phyloP scores from a whole-genome alignment of 495 filamentous ascomycete species.

The Evansstolkia leycettana region DNA sequence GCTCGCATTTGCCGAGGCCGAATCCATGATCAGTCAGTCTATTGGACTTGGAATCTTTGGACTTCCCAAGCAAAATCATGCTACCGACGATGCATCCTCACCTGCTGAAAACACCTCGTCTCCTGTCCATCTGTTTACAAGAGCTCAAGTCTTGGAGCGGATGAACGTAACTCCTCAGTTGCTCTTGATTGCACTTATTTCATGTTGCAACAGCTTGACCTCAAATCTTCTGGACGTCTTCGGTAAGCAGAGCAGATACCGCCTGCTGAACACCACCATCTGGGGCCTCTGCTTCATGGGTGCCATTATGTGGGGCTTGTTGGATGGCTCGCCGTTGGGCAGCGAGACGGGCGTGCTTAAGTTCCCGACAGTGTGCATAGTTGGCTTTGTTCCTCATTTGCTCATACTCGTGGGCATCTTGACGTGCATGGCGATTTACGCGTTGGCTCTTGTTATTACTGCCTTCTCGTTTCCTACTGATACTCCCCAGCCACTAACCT shows the following conservation, averaged over 20 bases:
- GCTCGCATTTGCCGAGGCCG: slow-evolving; percentile 89
- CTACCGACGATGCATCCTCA: slow-evolving; percentile 6
- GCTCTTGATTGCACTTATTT: slow-evolving; percentile 75
- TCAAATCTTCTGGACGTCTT: slow-evolving; percentile 73
- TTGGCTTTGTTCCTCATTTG: slow-evolving; percentile 89
- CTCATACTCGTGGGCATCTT: slow-evolving; percentile 68
- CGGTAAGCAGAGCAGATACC: slow-evolving; percentile 60
- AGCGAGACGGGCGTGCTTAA: slow-evolving; percentile 44
- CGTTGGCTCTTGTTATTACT: slow-evolving; percentile 60
- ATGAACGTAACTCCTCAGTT: slow-evolving; percentile 84
- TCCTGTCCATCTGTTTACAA: slow-evolving; percentile 26
- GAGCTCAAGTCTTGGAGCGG: slow-evolving; percentile 34
- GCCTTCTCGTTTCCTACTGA: slow-evolving; percentile 52
- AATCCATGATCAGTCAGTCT: slow-evolving; percentile 66
- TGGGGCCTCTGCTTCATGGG: slow-evolving; percentile 86
- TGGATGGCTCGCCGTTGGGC: slow-evolving; percentile 39
- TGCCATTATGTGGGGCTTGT: slow-evolving; percentile 59
- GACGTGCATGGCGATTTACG: slow-evolving; percentile 63
- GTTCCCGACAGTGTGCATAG: slow-evolving; percentile 88
- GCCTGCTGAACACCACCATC: slow-evolving; percentile 73
- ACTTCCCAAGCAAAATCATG: slow-evolving; percentile 23
- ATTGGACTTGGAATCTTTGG: slow-evolving; percentile 60
- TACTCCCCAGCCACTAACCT: slow-evolving; percentile 18
- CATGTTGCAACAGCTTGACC: slow-evolving; percentile 74
- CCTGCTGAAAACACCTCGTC: slow-evolving; percentile 13